phyloP scores from a whole-genome alignment of 306 rosid species.

The Prunus dulcis region DNA sequence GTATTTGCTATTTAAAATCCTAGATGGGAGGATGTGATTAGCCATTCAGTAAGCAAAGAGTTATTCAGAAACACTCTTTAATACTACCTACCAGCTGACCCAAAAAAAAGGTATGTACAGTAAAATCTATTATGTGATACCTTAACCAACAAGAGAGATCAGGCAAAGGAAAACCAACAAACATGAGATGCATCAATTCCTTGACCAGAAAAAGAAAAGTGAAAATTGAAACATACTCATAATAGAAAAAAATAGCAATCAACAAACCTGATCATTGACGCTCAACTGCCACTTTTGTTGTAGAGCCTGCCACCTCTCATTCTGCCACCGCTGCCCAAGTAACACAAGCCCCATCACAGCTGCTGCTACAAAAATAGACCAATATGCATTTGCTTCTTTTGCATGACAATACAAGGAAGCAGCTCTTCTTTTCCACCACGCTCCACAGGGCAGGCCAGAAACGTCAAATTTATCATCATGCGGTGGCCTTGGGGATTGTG shows the following conservation, averaged over 20 bases:
- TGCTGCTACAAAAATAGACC: constrained; percentile 93
- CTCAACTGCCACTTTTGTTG: constrained; percentile 73
- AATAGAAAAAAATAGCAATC: constrained; percentile 1
- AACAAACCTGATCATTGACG: constrained; percentile 50
- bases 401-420: constrained; percentile 82
- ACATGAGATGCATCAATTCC: not conserved
- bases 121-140: not conserved
- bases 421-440: constrained; percentile 98
- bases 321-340: constrained; percentile 93
- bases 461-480: constrained; percentile 37
- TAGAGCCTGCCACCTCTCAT: constrained; percentile 68
- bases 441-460: constrained; percentile 75
- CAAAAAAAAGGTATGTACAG: not conserved
- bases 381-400: constrained; percentile 75
- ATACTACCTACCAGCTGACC: not conserved
- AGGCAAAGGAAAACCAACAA: not conserved
- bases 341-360: constrained; percentile 81
- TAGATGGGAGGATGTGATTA: not conserved
- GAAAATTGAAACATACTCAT: not conserved
- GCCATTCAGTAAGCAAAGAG: not conserved
- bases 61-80: not conserved
- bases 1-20: not conserved
- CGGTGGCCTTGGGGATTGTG: constrained; percentile 37
- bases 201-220: not conserved
- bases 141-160: not conserved